A percentile compares a stretch with the other conserved stretches of the same genome.
phyloP scores from a whole-genome alignment of 1,284 basidiomycete genomes.

The Pyrrhoderma lamaoense region DNA sequence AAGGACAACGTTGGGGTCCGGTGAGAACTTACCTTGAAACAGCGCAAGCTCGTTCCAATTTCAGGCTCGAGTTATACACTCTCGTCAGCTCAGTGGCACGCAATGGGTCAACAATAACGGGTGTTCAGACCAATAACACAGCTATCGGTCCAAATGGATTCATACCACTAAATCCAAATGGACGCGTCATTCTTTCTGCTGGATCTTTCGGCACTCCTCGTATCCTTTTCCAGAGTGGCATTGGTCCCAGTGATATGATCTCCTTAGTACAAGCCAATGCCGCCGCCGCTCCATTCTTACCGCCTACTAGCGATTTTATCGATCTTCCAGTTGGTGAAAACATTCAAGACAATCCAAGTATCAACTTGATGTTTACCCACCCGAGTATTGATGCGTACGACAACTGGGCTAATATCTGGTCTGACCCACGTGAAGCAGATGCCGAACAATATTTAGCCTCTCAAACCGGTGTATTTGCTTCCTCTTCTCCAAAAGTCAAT shows the following conservation, averaged over 20 bases:
- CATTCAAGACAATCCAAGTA: slow-evolving; percentile 52
- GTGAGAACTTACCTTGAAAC: slow-evolving; percentile 55
- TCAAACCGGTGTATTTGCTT: slow-evolving; percentile 49
- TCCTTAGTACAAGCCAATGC: slow-evolving; percentile 41
- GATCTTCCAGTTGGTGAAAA: slow-evolving; percentile 52
- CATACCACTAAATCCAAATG: slow-evolving; percentile 47
- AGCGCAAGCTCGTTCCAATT: slow-evolving; percentile 45
- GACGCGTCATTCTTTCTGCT: slow-evolving; percentile 52
- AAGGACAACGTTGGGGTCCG: slow-evolving; percentile 52
- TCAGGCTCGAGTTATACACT: slow-evolving; percentile 42
- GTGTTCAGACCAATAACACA: slow-evolving; percentile 55
- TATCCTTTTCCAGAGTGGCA: slow-evolving; percentile 56
- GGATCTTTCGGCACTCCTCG: slow-evolving; percentile 52
- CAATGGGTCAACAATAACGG: slow-evolving; percentile 49
- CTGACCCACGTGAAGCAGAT: slow-evolving; percentile 45
- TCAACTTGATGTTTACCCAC: slow-evolving; percentile 61
- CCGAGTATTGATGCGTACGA: slow-evolving; percentile 54
- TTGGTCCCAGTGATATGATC: slow-evolving; percentile 56
- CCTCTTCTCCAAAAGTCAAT: slow-evolving; percentile 54
- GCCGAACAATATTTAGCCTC: slow-evolving; percentile 43
- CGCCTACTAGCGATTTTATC: slow-evolving; percentile 45
- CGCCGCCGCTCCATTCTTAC: slow-evolving; percentile 39
- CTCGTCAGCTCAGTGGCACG: slow-evolving; percentile 48
- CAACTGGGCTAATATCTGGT: slow-evolving; percentile 57
- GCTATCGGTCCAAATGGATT: slow-evolving; percentile 46